Evolutionary conservation across 805 yeast genomes (phyloP).

Genomic region (Wickerhamomyces canadensis): DNA sequence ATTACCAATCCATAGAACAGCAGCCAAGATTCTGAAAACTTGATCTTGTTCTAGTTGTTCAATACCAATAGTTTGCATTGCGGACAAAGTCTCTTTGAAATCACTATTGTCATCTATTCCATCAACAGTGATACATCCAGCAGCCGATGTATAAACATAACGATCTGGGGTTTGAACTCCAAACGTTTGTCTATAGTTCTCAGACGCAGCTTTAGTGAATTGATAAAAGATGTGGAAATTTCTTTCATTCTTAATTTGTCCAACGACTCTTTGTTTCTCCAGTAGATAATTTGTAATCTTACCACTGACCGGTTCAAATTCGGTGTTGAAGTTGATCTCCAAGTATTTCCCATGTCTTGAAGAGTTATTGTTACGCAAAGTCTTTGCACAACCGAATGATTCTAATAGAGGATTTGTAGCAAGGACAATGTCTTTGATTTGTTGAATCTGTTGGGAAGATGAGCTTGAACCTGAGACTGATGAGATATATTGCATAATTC

Average conservation of each 20-base stretch:
- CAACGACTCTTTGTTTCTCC: slow-evolving; percentile 96
- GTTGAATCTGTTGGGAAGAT: slow-evolving; percentile 64
- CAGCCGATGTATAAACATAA: slow-evolving; percentile 80
- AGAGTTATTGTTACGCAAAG: slow-evolving; percentile 82
- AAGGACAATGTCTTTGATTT: slow-evolving; percentile 93
- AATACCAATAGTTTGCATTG: slow-evolving; percentile 87
- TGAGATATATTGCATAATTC: slow-evolving; percentile 95
- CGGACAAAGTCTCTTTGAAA: slow-evolving; percentile 72
- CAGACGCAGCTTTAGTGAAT: slow-evolving; percentile 86
- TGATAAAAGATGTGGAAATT: slow-evolving; percentile 97
- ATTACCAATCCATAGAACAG: slow-evolving; percentile 93
- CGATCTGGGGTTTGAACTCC: slow-evolving; percentile 96
- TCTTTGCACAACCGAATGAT: slow-evolving; percentile 91
- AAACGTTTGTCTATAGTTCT: slow-evolving; percentile 70
- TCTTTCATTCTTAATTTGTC: slow-evolving; percentile 87
- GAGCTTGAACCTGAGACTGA: slow-evolving; percentile 71
- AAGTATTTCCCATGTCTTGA: slow-evolving; percentile 92
- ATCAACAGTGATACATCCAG: slow-evolving; percentile 80
- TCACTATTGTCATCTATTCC: slow-evolving; percentile 82
- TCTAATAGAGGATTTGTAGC: slow-evolving; percentile 94
- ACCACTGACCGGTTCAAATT: slow-evolving; percentile 88
- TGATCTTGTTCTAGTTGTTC: slow-evolving; percentile 81
- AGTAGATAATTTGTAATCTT: slow-evolving; percentile 91
- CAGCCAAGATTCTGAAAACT: slow-evolving; percentile 78
- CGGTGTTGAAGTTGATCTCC: slow-evolving; percentile 79